Conservation (phyloP, 2,329 filamentous ascomycete genomes). For the Aspergillus caelatus region DNA sequence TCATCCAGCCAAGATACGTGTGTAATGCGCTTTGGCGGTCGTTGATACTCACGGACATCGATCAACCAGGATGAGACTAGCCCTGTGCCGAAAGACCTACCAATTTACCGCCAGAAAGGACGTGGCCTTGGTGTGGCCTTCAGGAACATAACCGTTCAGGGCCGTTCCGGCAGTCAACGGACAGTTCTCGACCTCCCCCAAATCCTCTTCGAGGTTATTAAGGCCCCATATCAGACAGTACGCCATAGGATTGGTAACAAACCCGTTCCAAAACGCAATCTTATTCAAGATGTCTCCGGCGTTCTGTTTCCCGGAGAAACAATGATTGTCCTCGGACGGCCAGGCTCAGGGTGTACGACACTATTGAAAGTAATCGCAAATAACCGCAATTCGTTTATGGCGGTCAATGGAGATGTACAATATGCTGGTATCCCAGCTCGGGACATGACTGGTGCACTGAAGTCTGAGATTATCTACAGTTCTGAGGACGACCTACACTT, state of each 20-base stretch:
- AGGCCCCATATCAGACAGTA: not conserved
- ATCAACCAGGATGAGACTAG: too few relatives aligned
- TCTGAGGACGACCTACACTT: conserved; percentile 79
- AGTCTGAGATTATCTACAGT: conserved; percentile 66
- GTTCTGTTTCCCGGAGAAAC: not conserved
- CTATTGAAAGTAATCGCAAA: conserved; percentile 82
- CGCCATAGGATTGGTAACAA: not conserved
- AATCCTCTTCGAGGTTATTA: not conserved
- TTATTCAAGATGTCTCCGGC: not conserved
- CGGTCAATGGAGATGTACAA: conserved; percentile 57
- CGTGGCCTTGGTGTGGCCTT: not conserved
- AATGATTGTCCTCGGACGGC: conserved; percentile 40
- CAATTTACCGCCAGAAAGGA: not conserved
- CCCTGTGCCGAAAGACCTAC: not conserved
- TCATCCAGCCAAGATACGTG: too few relatives aligned
- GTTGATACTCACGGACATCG: too few relatives aligned
- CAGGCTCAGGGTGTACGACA: conserved; percentile 67
- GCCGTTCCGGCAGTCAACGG: not conserved
- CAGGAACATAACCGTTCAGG: not conserved
- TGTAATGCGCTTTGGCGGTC: too few relatives aligned
- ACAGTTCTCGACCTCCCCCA: conserved; percentile 1
- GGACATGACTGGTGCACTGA: conserved; percentile 50
- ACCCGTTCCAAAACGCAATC: not conserved
- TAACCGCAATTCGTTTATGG: conserved; percentile 62
- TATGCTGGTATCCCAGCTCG: conserved; percentile 59